Evolutionary conservation across 805 yeast species (phyloP).

Genomic region (Candida arabinofermentans): DNA sequence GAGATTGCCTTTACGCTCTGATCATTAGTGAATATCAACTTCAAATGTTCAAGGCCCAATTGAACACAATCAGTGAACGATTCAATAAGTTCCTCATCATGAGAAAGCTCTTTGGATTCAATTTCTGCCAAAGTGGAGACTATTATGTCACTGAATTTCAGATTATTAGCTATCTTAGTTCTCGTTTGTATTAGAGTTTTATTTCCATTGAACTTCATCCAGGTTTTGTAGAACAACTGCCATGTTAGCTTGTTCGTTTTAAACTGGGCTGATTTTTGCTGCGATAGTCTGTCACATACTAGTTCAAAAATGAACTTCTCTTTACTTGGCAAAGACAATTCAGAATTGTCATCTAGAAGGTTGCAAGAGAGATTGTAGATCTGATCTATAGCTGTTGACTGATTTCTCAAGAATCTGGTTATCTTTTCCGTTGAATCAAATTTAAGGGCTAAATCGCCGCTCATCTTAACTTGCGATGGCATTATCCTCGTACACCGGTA

Average conservation of each 20-base stretch:
- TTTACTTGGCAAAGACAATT: slow-evolving; percentile 51
- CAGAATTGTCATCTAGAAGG: slow-evolving; percentile 29
- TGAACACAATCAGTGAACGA: slow-evolving; percentile 13
- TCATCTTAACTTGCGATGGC: too few relatives aligned
- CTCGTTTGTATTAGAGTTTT: slow-evolving; percentile 31
- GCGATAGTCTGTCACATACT: slow-evolving; percentile 57
- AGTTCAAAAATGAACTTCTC: slow-evolving; percentile 55
- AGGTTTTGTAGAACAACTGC: slow-evolving; percentile 40
- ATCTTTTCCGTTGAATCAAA: slow-evolving; percentile 41
- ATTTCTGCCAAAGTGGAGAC: slow-evolving; percentile 21
- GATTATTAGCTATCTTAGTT: slow-evolving; percentile 37
- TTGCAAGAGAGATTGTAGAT: slow-evolving; percentile 34
- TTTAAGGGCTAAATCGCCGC: not conserved
- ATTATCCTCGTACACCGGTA: too few relatives aligned
- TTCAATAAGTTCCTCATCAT: slow-evolving; percentile 20
- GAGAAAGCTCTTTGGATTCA: slow-evolving; percentile 17
- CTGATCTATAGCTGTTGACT: slow-evolving; percentile 39
- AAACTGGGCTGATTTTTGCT: slow-evolving; percentile 38
- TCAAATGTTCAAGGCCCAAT: slow-evolving; percentile 12
- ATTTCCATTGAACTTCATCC: slow-evolving; percentile 18
- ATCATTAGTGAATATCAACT: slow-evolving; percentile 21
- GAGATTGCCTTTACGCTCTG: slow-evolving; percentile 23
- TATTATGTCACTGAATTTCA: slow-evolving; percentile 38
- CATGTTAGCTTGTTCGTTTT: slow-evolving; percentile 43
- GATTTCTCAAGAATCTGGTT: slow-evolving; percentile 57